Base-by-base conservation (phyloP, 805 yeast species). In the Zygosaccharomyces pseudorouxii region DNA sequence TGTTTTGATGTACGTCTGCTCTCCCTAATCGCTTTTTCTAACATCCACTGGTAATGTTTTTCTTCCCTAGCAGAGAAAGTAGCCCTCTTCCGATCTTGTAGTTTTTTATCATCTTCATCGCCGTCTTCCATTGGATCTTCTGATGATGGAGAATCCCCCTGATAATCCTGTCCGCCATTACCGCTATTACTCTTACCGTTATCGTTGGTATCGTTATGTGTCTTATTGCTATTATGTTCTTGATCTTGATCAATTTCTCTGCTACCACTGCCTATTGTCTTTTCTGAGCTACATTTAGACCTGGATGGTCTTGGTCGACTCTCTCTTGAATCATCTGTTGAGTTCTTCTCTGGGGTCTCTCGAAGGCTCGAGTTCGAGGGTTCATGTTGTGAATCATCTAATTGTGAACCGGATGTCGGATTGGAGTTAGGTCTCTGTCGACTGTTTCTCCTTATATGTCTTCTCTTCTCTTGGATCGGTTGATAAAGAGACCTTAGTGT, bases 61-160 rank as follows among this genome's bases (percentile, higher is more conserved):
- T 72, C 76, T 51, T 71, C 75, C 51, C 74, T 64, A 2, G 73
- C 71, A 44, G 62, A 59, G 22, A 61, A 67, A 5, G 72, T 71
- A 6, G 71, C 73, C 35, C 73, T 56, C 41, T 68, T 70, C 39
- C 71, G 64, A 47, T 64, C 68, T 41, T 56, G 57, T 12, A 58
- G 51, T 36, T 56, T 58, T 41, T 53, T 60, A 9, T 60, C 59
- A 30, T 62, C 66, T 4, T 65, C 57, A 11, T 53, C 58, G 10
- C 35, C 49, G 3, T 49, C 51, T 9, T 25, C 49, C 11, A 19
- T 14, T 18, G 36, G 27, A 10, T 41, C 44, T 16, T 29, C 44
- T 18, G 22, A 22, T 18, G 18, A 12, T 29, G 10, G 25, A 16
- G 44, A 29, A 9, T 41, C 23, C 4, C 11, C 18, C 16, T 9